These are phyloP conservation scores for Cercospora citrullina DNA, from an alignment of 2,329 filamentous ascomycete genomes.

Conservation along the genomic window DNA sequence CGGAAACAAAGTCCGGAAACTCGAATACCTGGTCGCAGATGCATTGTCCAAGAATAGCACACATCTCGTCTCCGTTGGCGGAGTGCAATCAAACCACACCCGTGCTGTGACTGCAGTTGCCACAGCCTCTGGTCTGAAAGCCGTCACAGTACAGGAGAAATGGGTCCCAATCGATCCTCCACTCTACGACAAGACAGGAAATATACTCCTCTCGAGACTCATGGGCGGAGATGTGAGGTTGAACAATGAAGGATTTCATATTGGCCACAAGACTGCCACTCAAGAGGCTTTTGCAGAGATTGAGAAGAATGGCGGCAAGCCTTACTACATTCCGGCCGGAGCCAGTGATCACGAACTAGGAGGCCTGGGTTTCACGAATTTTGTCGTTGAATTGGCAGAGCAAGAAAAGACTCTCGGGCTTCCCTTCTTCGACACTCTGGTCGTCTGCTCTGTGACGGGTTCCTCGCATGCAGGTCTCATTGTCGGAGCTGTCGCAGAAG, in stretches of 20 bases:
- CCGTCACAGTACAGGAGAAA: constrained; percentile 36
- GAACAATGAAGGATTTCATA: constrained; percentile 63
- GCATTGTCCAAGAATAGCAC: constrained; percentile 35
- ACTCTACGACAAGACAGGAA: constrained; percentile 57
- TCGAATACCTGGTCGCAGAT: constrained; percentile 42
- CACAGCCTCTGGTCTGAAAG: constrained; percentile 37
- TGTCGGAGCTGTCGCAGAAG: constrained; percentile 63
- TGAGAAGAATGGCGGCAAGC: constrained; percentile 55
- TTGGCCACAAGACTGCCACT: constrained; percentile 61
- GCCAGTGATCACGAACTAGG: constrained; percentile 70
- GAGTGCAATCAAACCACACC: constrained; percentile 43
- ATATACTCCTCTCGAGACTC: constrained; percentile 67
- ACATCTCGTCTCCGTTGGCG: constrained; percentile 41
- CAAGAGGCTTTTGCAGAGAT: constrained; percentile 57
- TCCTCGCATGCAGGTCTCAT: constrained; percentile 71
- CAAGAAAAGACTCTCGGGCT: constrained; percentile 63
- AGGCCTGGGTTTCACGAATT: constrained; percentile 68
- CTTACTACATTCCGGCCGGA: constrained; percentile 72
- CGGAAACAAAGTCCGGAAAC: constrained; percentile 44
- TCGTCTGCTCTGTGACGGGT: constrained; percentile 68
- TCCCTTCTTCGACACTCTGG: constrained; percentile 63
- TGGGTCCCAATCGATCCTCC: constrained; percentile 37
- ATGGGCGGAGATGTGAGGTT: constrained; percentile 56
- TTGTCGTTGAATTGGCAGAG: constrained; percentile 66
- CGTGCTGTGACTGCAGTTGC: constrained; percentile 41